Percentiles rank a stretch among this genome's conserved stretches.
phyloP scores from a whole-genome alignment of 371 early-diverging fungal genomes.

The Haplosporangium sp. region DNA sequence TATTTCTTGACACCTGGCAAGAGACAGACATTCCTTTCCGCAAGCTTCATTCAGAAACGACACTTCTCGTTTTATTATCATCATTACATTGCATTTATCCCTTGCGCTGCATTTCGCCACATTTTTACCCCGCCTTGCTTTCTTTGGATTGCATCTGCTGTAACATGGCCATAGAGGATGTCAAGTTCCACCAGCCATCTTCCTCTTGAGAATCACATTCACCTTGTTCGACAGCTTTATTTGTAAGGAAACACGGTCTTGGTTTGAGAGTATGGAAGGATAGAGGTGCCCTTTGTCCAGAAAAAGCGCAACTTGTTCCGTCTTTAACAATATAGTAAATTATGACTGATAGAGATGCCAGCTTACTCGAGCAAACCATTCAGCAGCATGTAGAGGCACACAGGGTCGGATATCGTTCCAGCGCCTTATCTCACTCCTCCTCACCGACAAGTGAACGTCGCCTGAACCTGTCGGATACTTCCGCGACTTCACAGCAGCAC shows the following conservation, averaged over 20 bases:
- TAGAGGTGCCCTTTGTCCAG: too few relatives aligned
- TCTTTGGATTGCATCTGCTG: slow-evolving; percentile 15
- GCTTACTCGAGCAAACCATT: slow-evolving; percentile 44
- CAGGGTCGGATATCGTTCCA: slow-evolving; percentile 45
- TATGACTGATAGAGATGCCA: slow-evolving; percentile 30
- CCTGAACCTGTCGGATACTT: slow-evolving; percentile 21
- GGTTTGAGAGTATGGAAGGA: too few relatives aligned
- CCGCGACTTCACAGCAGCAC: slow-evolving; percentile 6
- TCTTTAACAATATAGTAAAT: background rate
- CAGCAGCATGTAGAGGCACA: slow-evolving; percentile 53
- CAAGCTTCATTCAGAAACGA: too few relatives aligned
- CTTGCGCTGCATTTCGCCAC: too few relatives aligned
- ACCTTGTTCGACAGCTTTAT: slow-evolving; percentile 48
- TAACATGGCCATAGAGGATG: slow-evolving; percentile 57
- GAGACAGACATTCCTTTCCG: too few relatives aligned
- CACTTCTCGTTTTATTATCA: too few relatives aligned
- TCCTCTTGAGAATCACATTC: slow-evolving; percentile 44
- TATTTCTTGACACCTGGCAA: too few relatives aligned
- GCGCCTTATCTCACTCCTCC: slow-evolving; percentile 23
- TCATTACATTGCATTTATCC: too few relatives aligned
- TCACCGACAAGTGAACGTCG: slow-evolving; percentile 39
- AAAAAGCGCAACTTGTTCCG: too few relatives aligned
- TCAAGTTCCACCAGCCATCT: slow-evolving; percentile 49
- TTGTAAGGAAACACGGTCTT: slow-evolving; percentile 13
- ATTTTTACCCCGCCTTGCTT: background rate